Conservation (phyloP, 2,329 filamentous ascomycete genomes). For the Corinectria fuckeliana region DNA sequence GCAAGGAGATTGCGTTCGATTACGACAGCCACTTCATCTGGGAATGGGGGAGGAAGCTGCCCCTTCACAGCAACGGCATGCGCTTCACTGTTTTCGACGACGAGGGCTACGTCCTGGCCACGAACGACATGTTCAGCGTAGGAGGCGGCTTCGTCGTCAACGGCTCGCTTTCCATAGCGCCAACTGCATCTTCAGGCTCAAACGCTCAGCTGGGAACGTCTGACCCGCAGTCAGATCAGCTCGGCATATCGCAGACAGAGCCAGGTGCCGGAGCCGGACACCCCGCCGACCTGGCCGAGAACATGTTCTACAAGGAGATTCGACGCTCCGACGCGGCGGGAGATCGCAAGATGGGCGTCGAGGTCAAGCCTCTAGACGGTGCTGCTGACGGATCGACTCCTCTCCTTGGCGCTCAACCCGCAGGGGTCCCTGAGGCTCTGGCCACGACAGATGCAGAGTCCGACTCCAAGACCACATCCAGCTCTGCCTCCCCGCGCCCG, state of each 20-base stretch:
- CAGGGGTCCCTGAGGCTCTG: neutral
- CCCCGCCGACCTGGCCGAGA: constrained; percentile 57
- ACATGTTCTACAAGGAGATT: constrained; percentile 60
- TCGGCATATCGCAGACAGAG: neutral
- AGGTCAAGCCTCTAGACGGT: constrained; percentile 47
- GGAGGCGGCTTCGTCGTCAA: constrained; percentile 61
- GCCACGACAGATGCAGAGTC: constrained; percentile 25
- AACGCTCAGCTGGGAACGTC: neutral
- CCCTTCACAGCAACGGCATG: constrained; percentile 60
- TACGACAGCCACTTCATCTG: constrained; percentile 57
- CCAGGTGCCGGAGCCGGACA: constrained; percentile 37
- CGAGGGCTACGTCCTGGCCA: constrained; percentile 54
- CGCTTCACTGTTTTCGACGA: constrained; percentile 57
- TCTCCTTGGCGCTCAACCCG: constrained; percentile 11
- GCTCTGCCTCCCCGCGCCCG: constrained; percentile 44
- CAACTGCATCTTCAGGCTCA: constrained; percentile 27
- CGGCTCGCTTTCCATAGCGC: constrained; percentile 53
- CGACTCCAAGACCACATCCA: constrained; percentile 20
- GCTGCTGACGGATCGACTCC: constrained; percentile 12
- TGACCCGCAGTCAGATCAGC: neutral
- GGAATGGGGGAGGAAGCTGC: constrained; percentile 60
- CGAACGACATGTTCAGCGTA: constrained; percentile 59
- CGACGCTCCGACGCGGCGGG: constrained; percentile 53
- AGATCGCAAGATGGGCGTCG: constrained; percentile 52
- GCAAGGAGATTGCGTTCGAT: constrained; percentile 52